These are phyloP conservation scores for Xylariaceae sp. DNA, from an alignment of 2,329 filamentous ascomycete genomes.

Conservation along the genomic window DNA sequence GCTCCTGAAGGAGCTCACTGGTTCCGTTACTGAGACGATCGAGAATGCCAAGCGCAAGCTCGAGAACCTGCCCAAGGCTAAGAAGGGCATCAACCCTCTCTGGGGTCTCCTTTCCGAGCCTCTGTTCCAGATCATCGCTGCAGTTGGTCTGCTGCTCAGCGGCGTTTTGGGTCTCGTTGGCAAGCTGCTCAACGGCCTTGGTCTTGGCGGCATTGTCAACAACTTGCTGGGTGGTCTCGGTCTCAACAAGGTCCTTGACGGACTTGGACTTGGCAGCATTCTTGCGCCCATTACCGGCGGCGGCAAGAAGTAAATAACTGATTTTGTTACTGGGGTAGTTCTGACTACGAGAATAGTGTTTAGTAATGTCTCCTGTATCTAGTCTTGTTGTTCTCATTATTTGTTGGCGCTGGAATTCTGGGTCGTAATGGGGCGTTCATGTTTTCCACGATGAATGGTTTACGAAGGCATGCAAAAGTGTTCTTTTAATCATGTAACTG, in stretches of 20 bases:
- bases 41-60: conserved; percentile 87
- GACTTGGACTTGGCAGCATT: conserved; percentile 62
- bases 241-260: conserved; percentile 70
- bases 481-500: no score
- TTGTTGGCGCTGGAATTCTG: no score
- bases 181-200: conserved; percentile 74
- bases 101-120: conserved; percentile 83
- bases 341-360: no score
- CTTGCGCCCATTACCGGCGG: conserved; percentile 40
- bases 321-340: no score
- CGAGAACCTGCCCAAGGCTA: conserved; percentile 86
- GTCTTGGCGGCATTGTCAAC: conserved; percentile 78
- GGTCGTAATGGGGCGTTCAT: no score
- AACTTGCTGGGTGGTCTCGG: conserved; percentile 75
- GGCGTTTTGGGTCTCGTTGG: conserved; percentile 86
- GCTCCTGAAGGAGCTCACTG: conserved; percentile 79
- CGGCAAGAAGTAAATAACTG: conserved; percentile 38
- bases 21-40: conserved; percentile 76
- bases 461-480: no score
- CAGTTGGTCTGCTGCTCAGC: conserved; percentile 76
- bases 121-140: conserved; percentile 87
- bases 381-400: no score
- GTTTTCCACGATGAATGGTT: no score
- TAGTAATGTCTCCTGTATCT: no score
- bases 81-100: conserved; percentile 90